Conservation (phyloP, 352 stramenopile species). For the Phytophthora podocarpi region DNA sequence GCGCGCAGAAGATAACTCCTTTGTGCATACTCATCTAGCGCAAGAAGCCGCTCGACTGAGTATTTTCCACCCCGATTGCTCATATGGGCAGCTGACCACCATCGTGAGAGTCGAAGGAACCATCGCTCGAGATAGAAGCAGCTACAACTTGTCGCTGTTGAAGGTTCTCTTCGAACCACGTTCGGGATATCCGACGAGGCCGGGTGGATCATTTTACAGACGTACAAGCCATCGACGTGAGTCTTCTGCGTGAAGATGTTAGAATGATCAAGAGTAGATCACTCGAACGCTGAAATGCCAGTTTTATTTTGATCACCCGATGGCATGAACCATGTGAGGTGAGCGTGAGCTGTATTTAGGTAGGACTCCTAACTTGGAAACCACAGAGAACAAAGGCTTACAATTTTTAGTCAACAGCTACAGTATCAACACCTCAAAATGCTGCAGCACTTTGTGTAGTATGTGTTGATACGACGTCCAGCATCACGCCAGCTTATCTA, state of each 20-base stretch:
- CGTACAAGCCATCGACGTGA: constrained; percentile 1
- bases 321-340: too few species aligned
- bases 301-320: too few species aligned
- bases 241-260: neutral
- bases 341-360: too few species aligned
- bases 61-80: constrained; percentile 32
- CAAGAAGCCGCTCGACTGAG: constrained; percentile 38
- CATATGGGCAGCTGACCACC: constrained; percentile 13
- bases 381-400: too few species aligned
- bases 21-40: constrained; percentile 31
- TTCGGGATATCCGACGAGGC: constrained; percentile 6
- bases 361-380: too few species aligned
- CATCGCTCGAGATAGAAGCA: neutral
- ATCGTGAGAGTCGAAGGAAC: neutral
- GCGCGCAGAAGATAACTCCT: constrained; percentile 12
- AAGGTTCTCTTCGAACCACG: neutral
- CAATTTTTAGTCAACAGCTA: too few species aligned
- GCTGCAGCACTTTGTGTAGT: too few species aligned
- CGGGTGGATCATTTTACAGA: constrained; percentile 14
- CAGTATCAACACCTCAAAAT: too few species aligned
- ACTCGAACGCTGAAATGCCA: too few species aligned
- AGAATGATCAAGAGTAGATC: too few species aligned
- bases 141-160: neutral
- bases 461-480: too few species aligned
- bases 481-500: too few species aligned